Evolutionary conservation across 805 yeast species (phyloP).

Genomic region (Candida hispaniensis): DNA sequence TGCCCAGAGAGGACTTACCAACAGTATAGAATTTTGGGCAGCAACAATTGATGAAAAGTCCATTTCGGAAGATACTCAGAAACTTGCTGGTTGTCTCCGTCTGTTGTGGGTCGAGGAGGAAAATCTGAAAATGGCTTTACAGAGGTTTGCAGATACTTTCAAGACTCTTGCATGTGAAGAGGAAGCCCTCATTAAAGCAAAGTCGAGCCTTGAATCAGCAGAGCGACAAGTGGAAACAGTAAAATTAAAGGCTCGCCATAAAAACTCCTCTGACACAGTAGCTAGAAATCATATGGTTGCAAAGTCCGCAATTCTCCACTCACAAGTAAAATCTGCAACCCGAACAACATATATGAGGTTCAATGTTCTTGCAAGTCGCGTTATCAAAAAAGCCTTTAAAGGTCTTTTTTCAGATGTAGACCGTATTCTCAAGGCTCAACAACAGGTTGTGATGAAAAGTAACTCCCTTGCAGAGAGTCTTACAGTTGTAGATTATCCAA

Average conservation of each 20-base stretch:
- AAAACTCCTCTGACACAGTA: conserved; percentile 7
- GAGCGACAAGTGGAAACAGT: conserved; percentile 13
- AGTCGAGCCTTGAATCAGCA: conserved; percentile 11
- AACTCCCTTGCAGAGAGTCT: too few relatives aligned
- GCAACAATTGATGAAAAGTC: conserved; percentile 6
- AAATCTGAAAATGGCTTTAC: conserved; percentile 9
- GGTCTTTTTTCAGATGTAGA: conserved; percentile 7
- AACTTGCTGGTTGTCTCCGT: conserved; percentile 6
- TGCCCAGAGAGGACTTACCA: conserved; percentile 12
- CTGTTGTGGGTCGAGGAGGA: conserved; percentile 12
- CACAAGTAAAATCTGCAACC: conserved; percentile 12
- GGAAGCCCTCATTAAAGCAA: conserved; percentile 5
- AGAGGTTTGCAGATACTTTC: conserved; percentile 7
- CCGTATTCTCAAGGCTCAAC: too few relatives aligned
- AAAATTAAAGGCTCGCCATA: conserved; percentile 11
- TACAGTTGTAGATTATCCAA: too few relatives aligned
- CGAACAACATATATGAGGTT: conserved; percentile 11
- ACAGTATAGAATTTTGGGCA: conserved; percentile 15
- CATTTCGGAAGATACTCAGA: conserved; percentile 6
- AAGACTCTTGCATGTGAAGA: conserved; percentile 8
- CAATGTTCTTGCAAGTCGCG: conserved; percentile 12
- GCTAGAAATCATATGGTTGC: conserved; percentile 11
- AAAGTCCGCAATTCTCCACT: conserved; percentile 14
- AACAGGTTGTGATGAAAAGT: too few relatives aligned
- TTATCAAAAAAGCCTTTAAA: conserved; percentile 5